Percentiles rank a stretch among this genome's conserved stretches.
These are phyloP conservation scores for Colletotrichum gloeosporioides DNA, from an alignment of 2,329 filamentous ascomycete species.

Conservation along the genomic window DNA sequence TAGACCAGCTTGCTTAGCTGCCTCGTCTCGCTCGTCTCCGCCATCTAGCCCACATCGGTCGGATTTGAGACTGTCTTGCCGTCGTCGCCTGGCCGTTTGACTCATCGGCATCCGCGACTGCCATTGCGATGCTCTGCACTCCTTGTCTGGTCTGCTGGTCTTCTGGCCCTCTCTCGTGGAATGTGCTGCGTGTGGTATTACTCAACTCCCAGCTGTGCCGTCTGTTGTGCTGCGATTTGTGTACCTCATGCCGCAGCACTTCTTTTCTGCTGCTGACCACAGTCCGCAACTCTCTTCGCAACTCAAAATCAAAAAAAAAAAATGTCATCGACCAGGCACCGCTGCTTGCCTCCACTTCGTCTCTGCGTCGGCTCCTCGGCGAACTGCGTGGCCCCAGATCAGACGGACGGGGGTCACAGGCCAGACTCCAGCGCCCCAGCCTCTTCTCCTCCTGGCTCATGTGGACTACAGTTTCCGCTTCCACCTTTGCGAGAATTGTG, in stretches of 20 bases:
- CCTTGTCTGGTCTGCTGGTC: neutral
- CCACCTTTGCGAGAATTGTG: neutral
- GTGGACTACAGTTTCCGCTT: neutral
- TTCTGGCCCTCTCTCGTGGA: neutral
- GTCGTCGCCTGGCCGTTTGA: neutral
- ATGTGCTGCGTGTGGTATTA: neutral
- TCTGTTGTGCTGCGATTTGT: neutral
- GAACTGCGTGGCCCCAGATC: conserved; percentile 17
- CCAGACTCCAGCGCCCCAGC: neutral
- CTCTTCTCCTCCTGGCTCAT: neutral
- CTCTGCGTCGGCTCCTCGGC: conserved; percentile 14
- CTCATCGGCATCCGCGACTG: neutral
- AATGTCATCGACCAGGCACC: neutral
- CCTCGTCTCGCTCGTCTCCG: neutral
- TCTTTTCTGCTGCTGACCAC: neutral
- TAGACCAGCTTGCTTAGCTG: neutral
- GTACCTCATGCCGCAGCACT: neutral
- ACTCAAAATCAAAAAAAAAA: neutral
- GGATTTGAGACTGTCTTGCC: neutral
- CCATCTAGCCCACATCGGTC: neutral
- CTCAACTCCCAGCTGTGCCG: neutral
- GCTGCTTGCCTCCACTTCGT: conserved; percentile 6
- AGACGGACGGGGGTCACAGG: neutral
- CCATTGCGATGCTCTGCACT: neutral
- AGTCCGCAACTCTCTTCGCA: neutral